Evolutionary conservation across 2,329 filamentous ascomycete genomes (phyloP).

Genomic region (Diplodia mutila): DNA sequence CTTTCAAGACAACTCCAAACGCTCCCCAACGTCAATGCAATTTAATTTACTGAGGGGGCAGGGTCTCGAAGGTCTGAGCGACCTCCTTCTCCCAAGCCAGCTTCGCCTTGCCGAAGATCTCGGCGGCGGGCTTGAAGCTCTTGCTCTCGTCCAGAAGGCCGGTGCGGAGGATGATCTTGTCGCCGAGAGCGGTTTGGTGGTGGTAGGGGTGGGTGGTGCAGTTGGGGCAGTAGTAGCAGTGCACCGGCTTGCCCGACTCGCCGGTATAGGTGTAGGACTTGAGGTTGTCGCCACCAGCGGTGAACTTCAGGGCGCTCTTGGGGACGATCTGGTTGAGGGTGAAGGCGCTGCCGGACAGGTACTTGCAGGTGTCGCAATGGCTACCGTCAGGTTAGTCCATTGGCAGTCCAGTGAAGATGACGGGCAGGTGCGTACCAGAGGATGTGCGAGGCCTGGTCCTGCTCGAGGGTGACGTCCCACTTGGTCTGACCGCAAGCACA

Average conservation of each 20-base stretch:
- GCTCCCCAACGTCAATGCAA: background rate
- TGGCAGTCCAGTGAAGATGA: background rate
- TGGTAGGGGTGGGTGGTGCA: slow-evolving; percentile 62
- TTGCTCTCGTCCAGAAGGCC: slow-evolving; percentile 51
- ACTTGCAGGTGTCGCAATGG: slow-evolving; percentile 63
- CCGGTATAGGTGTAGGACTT: slow-evolving; percentile 61
- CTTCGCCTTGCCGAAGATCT: slow-evolving; percentile 60
- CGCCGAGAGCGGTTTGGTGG: slow-evolving; percentile 56
- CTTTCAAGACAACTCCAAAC: background rate
- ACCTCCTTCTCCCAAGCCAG: slow-evolving; percentile 58
- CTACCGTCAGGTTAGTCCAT: slow-evolving; percentile 34
- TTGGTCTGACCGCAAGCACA: slow-evolving; percentile 61
- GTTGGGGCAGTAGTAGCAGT: slow-evolving; percentile 63
- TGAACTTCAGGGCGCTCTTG: slow-evolving; percentile 54
- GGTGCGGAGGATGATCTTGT: slow-evolving; percentile 59
- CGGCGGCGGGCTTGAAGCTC: slow-evolving; percentile 55
- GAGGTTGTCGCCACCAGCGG: slow-evolving; percentile 52
- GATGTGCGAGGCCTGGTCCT: slow-evolving; percentile 51
- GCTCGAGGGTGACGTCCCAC: slow-evolving; percentile 55
- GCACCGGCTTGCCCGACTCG: slow-evolving; percentile 59
- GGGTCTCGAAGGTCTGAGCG: slow-evolving; percentile 49
- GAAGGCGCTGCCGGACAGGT: slow-evolving; percentile 54
- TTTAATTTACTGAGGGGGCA: slow-evolving; percentile 45
- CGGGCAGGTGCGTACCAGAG: slow-evolving; percentile 47
- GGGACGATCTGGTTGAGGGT: slow-evolving; percentile 61